Evolutionary conservation across 2,329 filamentous ascomycete genomes (phyloP).

Genomic region (Botrytis byssoidea): DNA sequence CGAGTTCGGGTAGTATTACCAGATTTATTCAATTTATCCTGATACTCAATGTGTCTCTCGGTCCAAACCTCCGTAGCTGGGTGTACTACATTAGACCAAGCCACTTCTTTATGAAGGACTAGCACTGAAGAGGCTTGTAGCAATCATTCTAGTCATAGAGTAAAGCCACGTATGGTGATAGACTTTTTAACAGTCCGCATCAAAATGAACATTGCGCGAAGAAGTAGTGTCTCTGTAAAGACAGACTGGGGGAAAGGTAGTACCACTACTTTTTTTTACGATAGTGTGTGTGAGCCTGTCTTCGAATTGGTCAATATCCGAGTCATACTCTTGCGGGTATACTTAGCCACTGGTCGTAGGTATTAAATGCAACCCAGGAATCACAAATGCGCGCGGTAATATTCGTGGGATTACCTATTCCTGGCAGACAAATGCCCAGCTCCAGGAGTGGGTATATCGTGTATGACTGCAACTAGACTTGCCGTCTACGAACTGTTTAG

Average conservation of each 20-base stretch:
- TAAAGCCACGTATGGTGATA: slow-evolving; percentile 30
- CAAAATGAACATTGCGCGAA: slow-evolving; percentile 39
- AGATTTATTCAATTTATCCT: not conserved
- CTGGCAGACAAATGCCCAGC: not conserved
- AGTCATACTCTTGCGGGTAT: no score
- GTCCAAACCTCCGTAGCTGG: slow-evolving; percentile 22
- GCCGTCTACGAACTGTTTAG: no score
- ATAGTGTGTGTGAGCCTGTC: no score
- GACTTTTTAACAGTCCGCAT: slow-evolving; percentile 36
- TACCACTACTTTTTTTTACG: no score
- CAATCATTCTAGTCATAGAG: slow-evolving; percentile 21
- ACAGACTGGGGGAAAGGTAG: slow-evolving; percentile 29
- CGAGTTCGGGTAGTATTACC: not conserved
- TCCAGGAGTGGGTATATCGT: not conserved
- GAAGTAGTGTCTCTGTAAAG: slow-evolving; percentile 38
- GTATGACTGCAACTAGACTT: not conserved
- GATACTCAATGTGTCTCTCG: slow-evolving; percentile 17
- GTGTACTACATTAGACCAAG: slow-evolving; percentile 7
- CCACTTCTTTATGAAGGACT: slow-evolving; percentile 33
- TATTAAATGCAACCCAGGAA: no score
- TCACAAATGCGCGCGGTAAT: not conserved
- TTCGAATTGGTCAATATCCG: no score
- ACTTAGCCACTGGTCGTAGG: no score
- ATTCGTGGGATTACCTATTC: not conserved
- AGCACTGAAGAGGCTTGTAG: slow-evolving; percentile 38